Evolutionary conservation across 225 moss, liverwort and hornwort genomes (phyloP).

Genomic region (Marchantia paleacea): DNA sequence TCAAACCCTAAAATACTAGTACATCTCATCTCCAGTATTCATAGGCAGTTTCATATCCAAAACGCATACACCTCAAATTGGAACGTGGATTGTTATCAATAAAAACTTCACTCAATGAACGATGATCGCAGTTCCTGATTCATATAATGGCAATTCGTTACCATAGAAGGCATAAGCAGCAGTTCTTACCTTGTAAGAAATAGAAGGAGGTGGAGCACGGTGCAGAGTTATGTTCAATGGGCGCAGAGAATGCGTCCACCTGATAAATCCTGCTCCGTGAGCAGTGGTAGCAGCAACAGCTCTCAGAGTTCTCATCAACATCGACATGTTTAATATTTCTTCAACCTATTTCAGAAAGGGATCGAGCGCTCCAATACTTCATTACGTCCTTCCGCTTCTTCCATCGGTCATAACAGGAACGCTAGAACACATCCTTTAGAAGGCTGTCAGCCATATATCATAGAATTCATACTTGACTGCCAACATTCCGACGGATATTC

Average conservation of each 20-base stretch:
- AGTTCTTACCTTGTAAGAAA: conserved; percentile 27
- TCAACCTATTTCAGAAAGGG: too few relatives aligned
- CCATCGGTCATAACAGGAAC: too few relatives aligned
- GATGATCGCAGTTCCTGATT: too few relatives aligned
- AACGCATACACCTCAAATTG: neutral
- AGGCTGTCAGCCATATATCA: too few relatives aligned
- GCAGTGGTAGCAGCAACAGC: neutral
- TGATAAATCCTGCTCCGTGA: neutral
- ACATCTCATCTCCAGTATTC: too few relatives aligned
- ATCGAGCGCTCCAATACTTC: too few relatives aligned
- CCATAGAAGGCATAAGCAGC: too few relatives aligned
- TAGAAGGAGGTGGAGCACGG: conserved; percentile 31
- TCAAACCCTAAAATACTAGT: neutral
- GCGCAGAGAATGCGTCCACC: conserved; percentile 22
- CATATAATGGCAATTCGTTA: too few relatives aligned
- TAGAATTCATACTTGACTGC: too few relatives aligned
- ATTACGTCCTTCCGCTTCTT: too few relatives aligned
- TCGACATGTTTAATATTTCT: neutral
- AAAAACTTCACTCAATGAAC: neutral
- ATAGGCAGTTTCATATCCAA: neutral
- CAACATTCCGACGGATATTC: too few relatives aligned
- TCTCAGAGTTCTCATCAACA: neutral
- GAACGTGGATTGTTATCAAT: neutral
- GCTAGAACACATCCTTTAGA: too few relatives aligned
- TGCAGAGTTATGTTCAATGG: conserved; percentile 23